Evolutionary conservation across 2,329 filamentous ascomycete species (phyloP), one percentile per base, ranked within the genome.

Genomic region (Parastagonospora avenae): DNA sequence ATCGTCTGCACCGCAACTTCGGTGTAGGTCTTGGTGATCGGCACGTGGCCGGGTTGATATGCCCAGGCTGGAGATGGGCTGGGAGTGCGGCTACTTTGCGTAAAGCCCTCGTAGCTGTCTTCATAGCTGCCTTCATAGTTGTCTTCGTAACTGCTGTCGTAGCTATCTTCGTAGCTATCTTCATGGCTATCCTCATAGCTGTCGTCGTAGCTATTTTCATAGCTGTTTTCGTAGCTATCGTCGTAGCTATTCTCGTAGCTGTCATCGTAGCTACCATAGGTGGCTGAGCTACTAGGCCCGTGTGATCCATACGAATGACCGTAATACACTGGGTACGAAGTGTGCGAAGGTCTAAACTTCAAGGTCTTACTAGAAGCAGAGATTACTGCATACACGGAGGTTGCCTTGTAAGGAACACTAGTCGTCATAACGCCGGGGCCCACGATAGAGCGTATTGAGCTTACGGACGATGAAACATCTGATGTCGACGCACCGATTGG

Each of bases 1-100:
- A 48, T 48, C 10, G 45, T 48, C 28, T 41, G 37, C 6, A 42
- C 37, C 29, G 16, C 36, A 7, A 38, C 42, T 10, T 15, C 42
- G 10, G 38, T 42, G n/a, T 42, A 41, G 27, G 31, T 42, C 15
- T 29, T 36, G 19, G 45, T 48, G 31, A 35, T 27, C 4, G 29
- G 38, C 8, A 42, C 27, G 31, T 37, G 42, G 12, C 45, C 45
- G 9, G 38, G 12, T 11, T 40, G 37, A 24, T 15, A 28, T 27
- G 37, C 9, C 37, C 37, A 40, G 7, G 37, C 37, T 19, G 15
- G 37, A 12, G 37, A 19, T 1, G 29, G 37, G 31, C 30, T 36
- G 14, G 45, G 38, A 35, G 45, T 29, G 16, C 19, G 19, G 19
- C 19, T 24, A 5, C 19, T 24, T n/a, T n/a, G n/a, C n/a, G 11